A percentile compares a stretch with the other conserved stretches of the same genome.
Evolutionary conservation across 2,329 filamentous ascomycete genomes (phyloP).

Genomic region (Diaporthe velutina): DNA sequence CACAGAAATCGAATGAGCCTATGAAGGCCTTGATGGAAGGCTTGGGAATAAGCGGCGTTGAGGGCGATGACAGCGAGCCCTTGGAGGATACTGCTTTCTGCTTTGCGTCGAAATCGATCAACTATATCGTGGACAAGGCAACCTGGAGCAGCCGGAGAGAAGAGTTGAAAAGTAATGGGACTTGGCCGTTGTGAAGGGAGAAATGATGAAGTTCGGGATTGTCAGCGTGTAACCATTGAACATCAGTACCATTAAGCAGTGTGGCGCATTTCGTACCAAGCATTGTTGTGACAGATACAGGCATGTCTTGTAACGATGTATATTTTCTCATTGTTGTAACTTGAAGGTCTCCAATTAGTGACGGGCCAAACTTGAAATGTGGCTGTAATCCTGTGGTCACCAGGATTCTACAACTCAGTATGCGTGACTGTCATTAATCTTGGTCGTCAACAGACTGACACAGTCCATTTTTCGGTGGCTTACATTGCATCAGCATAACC

Average conservation of each 20-base stretch:
- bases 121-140: conserved; percentile 31
- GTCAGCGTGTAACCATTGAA: too few species aligned
- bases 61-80: conserved; percentile 28
- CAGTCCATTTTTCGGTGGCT: too few species aligned
- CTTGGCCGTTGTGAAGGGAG: conserved; percentile 38
- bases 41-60: conserved; percentile 30
- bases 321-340: too few species aligned
- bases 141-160: conserved; percentile 40
- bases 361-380: too few species aligned
- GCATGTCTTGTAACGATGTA: too few species aligned
- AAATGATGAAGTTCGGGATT: rapidly evolving
- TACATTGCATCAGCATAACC: not conserved
- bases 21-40: conserved; percentile 39
- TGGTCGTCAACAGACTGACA: too few species aligned
- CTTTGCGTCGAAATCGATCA: conserved; percentile 31
- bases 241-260: not conserved
- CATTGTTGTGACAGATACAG: too few species aligned
- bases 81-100: conserved; percentile 14
- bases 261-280: too few species aligned
- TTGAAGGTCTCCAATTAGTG: too few species aligned
- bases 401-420: too few species aligned
- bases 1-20: conserved; percentile 38
- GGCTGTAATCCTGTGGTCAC: too few species aligned
- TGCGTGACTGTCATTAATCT: too few species aligned
- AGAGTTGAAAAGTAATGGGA: conserved; percentile 32